These are phyloP conservation scores for Suillus subluteus DNA, from an alignment of 768 basidiomycete genomes.

Conservation along the genomic window DNA sequence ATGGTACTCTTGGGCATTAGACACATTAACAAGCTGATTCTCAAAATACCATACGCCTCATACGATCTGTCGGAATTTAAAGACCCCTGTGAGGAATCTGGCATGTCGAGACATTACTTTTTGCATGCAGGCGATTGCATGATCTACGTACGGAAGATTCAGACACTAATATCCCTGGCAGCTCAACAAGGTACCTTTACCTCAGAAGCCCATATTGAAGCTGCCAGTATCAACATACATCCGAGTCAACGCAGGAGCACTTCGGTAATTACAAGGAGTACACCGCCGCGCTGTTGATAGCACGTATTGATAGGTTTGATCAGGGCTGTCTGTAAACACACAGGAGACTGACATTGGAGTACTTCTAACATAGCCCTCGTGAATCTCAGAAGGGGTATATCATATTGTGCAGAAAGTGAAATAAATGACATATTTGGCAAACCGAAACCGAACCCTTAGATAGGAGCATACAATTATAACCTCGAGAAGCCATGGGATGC, in stretches of 20 bases:
- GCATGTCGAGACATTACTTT: not conserved
- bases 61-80: not conserved
- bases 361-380: too few relatives aligned
- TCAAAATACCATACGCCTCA: not conserved
- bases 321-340: too few relatives aligned
- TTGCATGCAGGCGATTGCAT: not conserved
- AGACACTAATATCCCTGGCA: not conserved
- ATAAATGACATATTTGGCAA: not conserved
- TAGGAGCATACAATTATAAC: slow-evolving; percentile 8
- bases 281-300: too few relatives aligned
- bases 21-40: not conserved
- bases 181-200: not conserved
- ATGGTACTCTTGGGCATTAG: slow-evolving; percentile 20
- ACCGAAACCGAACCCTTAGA: not conserved
- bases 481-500: not conserved
- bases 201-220: too few relatives aligned
- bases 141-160: not conserved
- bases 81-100: not conserved
- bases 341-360: too few relatives aligned
- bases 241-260: too few relatives aligned
- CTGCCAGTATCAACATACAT: too few relatives aligned
- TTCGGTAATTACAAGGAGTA: too few relatives aligned
- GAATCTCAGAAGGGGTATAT: too few relatives aligned
- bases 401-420: not conserved
- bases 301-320: too few relatives aligned